Percentiles rank a stretch among this genome's conserved stretches.
Evolutionary conservation across 345 rosid species (phyloP).

Genomic region (Sonneratia caseolaris): DNA sequence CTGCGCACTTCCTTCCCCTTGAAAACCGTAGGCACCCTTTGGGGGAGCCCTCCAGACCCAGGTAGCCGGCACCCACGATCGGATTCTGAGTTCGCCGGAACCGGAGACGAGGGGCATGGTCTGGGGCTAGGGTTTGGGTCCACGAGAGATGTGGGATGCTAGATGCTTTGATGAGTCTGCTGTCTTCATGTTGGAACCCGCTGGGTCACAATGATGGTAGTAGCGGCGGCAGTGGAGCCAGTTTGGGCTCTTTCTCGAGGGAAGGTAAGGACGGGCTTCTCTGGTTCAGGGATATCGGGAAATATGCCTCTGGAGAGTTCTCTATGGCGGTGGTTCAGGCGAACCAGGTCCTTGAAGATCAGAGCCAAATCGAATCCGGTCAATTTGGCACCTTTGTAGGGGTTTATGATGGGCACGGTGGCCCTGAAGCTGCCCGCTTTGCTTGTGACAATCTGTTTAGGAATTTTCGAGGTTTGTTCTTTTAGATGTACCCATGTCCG

Average conservation of each 20-base stretch:
- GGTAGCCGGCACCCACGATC: slow-evolving; percentile 11
- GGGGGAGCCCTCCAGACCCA: slow-evolving; percentile 5
- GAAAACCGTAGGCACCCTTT: slow-evolving; percentile 6
- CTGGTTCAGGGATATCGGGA: slow-evolving; percentile 68
- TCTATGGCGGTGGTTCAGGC: slow-evolving; percentile 94
- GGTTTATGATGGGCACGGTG: slow-evolving; percentile 90
- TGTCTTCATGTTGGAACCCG: slow-evolving; percentile 70
- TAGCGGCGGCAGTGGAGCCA: slow-evolving; percentile 8
- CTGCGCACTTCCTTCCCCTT: slow-evolving; percentile 6
- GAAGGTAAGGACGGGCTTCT: slow-evolving; percentile 72
- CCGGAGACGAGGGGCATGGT: slow-evolving; percentile 4
- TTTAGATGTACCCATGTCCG: background rate
- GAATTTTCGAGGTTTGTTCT: slow-evolving; percentile 63
- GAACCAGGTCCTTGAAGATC: slow-evolving; percentile 78
- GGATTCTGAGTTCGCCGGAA: background rate
- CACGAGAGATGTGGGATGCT: slow-evolving; percentile 86
- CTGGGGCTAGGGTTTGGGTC: slow-evolving; percentile 21
- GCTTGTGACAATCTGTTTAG: slow-evolving; percentile 67
- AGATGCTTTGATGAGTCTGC: slow-evolving; percentile 77
- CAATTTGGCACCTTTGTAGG: slow-evolving; percentile 89
- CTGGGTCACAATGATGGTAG: slow-evolving; percentile 35
- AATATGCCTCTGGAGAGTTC: slow-evolving; percentile 60
- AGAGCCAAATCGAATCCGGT: slow-evolving; percentile 87
- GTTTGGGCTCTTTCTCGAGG: slow-evolving; percentile 15
- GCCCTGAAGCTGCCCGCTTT: slow-evolving; percentile 78